phyloP scores from a whole-genome alignment of 2,329 filamentous ascomycete species.

The Aspergillus intermedius region DNA sequence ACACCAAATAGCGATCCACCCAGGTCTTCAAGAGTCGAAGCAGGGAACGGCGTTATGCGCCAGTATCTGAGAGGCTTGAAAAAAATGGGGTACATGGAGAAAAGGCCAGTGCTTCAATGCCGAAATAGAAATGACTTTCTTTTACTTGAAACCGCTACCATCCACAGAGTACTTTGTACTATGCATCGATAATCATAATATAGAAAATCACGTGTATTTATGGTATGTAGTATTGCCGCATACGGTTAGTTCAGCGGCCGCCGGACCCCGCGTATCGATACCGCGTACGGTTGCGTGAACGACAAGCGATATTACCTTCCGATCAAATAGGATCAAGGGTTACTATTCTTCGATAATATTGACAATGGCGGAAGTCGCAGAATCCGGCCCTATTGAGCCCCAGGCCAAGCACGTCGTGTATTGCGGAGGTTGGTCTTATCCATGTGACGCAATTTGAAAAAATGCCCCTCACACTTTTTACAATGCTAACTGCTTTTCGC shows the following conservation, averaged over 20 bases:
- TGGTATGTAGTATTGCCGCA: not conserved
- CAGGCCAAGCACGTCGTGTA: slow-evolving; percentile 54
- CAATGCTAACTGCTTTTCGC: slow-evolving; percentile 1
- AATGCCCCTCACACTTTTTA: not conserved
- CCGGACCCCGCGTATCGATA: slow-evolving; percentile 1
- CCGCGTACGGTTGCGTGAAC: not conserved
- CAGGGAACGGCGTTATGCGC: too few species aligned
- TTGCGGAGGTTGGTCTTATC: slow-evolving; percentile 49
- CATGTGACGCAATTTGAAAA: slow-evolving; percentile 1
- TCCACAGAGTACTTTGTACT: not conserved
- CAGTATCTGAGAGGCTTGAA: too few species aligned
- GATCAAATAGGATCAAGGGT: not conserved
- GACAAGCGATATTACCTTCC: not conserved
- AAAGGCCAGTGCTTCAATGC: too few species aligned
- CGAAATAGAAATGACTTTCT: too few species aligned
- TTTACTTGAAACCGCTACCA: too few species aligned
- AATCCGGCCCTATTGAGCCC: slow-evolving; percentile 31
- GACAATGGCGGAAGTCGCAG: slow-evolving; percentile 30
- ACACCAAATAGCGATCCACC: too few species aligned
- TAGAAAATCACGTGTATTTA: slow-evolving; percentile 1
- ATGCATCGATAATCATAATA: not conserved
- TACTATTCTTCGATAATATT: not conserved
- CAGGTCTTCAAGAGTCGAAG: too few species aligned
- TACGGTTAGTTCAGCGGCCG: not conserved
- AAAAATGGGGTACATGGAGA: too few species aligned